These are phyloP conservation scores for Moniliella sp. DNA, from an alignment of 1,284 basidiomycete genomes.

Conservation along the genomic window DNA sequence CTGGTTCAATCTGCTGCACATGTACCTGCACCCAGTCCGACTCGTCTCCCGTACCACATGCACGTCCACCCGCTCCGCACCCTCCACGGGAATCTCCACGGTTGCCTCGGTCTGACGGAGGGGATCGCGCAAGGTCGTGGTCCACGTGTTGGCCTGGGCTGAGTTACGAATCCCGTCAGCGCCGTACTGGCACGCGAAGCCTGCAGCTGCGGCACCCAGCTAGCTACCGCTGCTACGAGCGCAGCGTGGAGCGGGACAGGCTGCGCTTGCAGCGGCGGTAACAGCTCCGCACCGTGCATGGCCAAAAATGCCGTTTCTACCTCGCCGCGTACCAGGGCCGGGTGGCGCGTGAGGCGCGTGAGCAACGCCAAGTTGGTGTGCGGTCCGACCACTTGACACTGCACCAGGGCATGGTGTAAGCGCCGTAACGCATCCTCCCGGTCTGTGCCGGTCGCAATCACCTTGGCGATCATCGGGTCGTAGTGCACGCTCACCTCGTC, in stretches of 20 bases:
- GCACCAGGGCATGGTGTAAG: constrained; percentile 55
- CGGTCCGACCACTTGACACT: constrained; percentile 74
- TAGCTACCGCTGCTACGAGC: constrained; percentile 25
- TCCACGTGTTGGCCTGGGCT: too few species aligned
- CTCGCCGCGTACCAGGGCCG: constrained; percentile 54
- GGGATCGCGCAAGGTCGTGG: too few species aligned
- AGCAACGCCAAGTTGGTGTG: constrained; percentile 78
- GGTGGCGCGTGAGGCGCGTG: constrained; percentile 51
- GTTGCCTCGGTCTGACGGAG: too few species aligned
- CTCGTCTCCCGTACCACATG: too few species aligned
- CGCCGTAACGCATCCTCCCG: constrained; percentile 63
- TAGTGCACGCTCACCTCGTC: constrained; percentile 53
- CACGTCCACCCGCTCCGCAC: too few species aligned
- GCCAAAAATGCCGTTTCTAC: constrained; percentile 82
- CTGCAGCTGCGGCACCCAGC: constrained; percentile 55
- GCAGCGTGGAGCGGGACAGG: constrained; percentile 48
- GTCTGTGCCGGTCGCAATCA: constrained; percentile 71
- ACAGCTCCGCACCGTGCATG: constrained; percentile 35
- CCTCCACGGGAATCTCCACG: too few species aligned
- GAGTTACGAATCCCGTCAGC: not conserved
- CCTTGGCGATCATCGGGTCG: constrained; percentile 79
- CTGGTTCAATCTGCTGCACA: too few species aligned
- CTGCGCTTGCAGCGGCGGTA: constrained; percentile 37
- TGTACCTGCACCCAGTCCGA: too few species aligned
- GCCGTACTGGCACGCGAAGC: constrained; percentile 42